Evolutionary conservation across 208 protist genomes (phyloP).

Genomic region (Trypanosoma cruzi): DNA sequence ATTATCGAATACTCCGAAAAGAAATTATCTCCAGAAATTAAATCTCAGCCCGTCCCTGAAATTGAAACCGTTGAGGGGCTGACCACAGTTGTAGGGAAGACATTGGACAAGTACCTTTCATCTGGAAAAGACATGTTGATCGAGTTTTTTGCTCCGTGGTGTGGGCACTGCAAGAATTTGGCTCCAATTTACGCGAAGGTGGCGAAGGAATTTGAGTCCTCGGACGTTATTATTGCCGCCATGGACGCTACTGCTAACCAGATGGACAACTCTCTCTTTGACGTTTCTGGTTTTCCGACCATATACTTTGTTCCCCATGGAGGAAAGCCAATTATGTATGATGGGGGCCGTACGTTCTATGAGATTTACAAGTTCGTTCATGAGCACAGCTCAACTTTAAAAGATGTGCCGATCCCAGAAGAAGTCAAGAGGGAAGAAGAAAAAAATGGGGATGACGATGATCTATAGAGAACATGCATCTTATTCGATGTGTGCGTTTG

Average conservation of each 20-base stretch:
- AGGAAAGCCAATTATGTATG: conserved; percentile 29
- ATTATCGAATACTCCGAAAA: conserved; percentile 56
- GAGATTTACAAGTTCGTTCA: conserved; percentile 83
- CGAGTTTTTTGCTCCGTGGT: conserved; percentile 95
- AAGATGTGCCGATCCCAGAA: conserved; percentile 10
- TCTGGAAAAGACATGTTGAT: conserved; percentile 68
- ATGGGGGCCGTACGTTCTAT: conserved; percentile 41
- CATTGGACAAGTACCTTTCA: conserved; percentile 52
- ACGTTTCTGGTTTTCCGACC: conserved; percentile 62
- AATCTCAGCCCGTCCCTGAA: conserved; percentile 64
- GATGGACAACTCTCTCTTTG: conserved; percentile 39
- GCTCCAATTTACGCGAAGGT: conserved; percentile 41
- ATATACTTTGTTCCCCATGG: conserved; percentile 57
- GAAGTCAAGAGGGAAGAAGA: conserved; percentile 17
- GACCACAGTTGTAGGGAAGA: conserved; percentile 80
- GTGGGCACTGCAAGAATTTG: conserved; percentile 77
- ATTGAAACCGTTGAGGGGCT: conserved; percentile 74
- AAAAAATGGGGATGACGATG: conserved; percentile 20
- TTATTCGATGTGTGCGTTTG: conserved; percentile 20
- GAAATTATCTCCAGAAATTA: conserved; percentile 43
- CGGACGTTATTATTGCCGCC: conserved; percentile 61
- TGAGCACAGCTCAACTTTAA: conserved; percentile 29
- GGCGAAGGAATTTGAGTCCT: conserved; percentile 48
- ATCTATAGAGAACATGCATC: conserved; percentile 20
- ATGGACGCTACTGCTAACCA: conserved; percentile 62